These are phyloP conservation scores for Soucietia sequanensis DNA, from an alignment of 805 yeast genomes.

Conservation along the genomic window DNA sequence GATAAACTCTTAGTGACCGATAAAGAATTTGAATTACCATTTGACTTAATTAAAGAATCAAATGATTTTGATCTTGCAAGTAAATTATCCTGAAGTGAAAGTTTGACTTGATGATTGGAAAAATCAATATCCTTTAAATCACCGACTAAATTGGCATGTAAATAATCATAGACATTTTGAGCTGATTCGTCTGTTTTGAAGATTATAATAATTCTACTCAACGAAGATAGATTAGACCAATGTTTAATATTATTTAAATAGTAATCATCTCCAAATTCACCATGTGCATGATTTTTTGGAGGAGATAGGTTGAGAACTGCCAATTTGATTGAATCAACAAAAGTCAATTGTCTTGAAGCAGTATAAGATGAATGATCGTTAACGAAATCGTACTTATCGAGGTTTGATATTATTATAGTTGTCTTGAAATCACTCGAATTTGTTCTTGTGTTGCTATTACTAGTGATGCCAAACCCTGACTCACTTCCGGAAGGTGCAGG, in stretches of 20 bases:
- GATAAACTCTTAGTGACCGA: slow-evolving; percentile 19
- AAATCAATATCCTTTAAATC: neutral
- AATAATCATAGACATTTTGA: slow-evolving; percentile 17
- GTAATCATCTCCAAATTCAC: slow-evolving; percentile 17
- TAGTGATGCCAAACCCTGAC: too few species aligned
- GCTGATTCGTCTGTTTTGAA: slow-evolving; percentile 31
- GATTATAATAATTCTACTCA: slow-evolving; percentile 37
- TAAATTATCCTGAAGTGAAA: slow-evolving; percentile 38
- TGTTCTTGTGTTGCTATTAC: too few species aligned
- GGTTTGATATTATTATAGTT: slow-evolving; percentile 35
- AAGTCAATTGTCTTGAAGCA: slow-evolving; percentile 16
- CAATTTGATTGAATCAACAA: slow-evolving; percentile 35
- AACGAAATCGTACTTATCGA: slow-evolving; percentile 29
- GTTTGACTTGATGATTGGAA: slow-evolving; percentile 17
- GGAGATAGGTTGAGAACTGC: slow-evolving; percentile 23
- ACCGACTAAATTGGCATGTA: neutral
- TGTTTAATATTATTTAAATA: slow-evolving; percentile 25
- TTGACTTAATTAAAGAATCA: slow-evolving; percentile 19
- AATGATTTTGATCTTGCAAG: slow-evolving; percentile 31
- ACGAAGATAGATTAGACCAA: slow-evolving; percentile 41
- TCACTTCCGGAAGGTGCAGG: too few species aligned
- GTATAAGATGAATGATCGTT: slow-evolving; percentile 7
- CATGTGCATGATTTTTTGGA: slow-evolving; percentile 10
- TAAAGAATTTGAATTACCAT: slow-evolving; percentile 15
- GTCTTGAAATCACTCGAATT: slow-evolving; percentile 24